A percentile compares a stretch with the other conserved stretches of the same genome.
Evolutionary conservation across 352 stramenopile genomes (phyloP).

Genomic region (Phytophthora colocasiae): DNA sequence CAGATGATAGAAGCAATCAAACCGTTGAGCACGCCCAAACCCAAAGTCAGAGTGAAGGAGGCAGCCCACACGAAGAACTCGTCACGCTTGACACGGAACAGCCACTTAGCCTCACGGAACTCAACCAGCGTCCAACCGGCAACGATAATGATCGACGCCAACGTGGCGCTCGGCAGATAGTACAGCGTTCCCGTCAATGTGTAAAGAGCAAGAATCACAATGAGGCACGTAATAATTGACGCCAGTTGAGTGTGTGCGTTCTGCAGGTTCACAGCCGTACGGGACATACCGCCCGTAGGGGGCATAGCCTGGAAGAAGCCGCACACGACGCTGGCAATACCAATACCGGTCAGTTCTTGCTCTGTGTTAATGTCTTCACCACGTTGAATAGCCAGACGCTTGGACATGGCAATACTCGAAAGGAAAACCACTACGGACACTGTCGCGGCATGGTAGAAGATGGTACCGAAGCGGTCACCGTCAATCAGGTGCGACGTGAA

Average conservation of each 20-base stretch:
- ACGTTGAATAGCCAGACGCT: conserved; percentile 26
- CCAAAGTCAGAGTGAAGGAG: conserved; percentile 18
- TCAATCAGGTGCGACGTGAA: conserved; percentile 23
- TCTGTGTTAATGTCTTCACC: conserved; percentile 26
- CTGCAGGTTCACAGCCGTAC: conserved; percentile 25
- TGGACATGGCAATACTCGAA: conserved; percentile 32
- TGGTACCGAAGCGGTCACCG: conserved; percentile 25
- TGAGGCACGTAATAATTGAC: conserved; percentile 19
- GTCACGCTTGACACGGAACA: conserved; percentile 25
- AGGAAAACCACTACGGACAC: conserved; percentile 29
- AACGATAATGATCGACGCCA: conserved; percentile 34
- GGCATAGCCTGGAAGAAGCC: conserved; percentile 28
- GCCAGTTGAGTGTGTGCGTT: conserved; percentile 24
- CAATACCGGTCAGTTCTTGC: conserved; percentile 26
- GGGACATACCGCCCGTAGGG: conserved; percentile 26
- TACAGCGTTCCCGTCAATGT: conserved; percentile 20
- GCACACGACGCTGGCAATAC: conserved; percentile 20
- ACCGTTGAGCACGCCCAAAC: conserved; percentile 23
- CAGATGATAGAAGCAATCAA: conserved; percentile 25
- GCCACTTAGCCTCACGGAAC: conserved; percentile 27
- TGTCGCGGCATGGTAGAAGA: conserved; percentile 19
- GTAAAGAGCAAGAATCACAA: conserved; percentile 23
- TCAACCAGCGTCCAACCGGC: conserved; percentile 24
- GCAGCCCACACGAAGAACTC: conserved; percentile 28
- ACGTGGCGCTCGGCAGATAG: conserved; percentile 22